phyloP scores from a whole-genome alignment of 1,284 basidiomycete genomes.

The Moesziomyces sp. region DNA sequence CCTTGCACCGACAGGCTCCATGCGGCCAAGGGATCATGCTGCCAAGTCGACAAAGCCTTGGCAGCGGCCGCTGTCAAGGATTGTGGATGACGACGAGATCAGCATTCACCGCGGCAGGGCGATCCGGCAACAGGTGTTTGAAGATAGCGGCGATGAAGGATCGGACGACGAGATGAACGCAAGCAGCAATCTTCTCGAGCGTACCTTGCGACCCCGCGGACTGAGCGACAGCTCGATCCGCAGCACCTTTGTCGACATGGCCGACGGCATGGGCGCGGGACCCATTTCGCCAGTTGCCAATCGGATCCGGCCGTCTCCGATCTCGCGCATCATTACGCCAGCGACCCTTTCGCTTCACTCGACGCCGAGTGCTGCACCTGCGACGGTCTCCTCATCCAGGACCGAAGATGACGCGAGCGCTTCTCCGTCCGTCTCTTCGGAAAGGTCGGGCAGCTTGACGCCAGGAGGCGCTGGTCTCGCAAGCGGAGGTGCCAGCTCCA shows the following conservation, averaged over 20 bases:
- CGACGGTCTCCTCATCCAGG: not conserved
- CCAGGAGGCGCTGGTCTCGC: constrained; percentile 22
- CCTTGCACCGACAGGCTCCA: constrained; percentile 12
- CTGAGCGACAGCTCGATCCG: constrained; percentile 64
- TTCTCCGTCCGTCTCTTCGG: constrained; percentile 37
- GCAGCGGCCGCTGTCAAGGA: constrained; percentile 43
- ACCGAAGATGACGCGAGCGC: constrained; percentile 19
- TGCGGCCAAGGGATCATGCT: constrained; percentile 7
- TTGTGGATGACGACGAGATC: constrained; percentile 62
- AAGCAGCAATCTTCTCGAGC: constrained; percentile 29
- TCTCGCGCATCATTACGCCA: constrained; percentile 61
- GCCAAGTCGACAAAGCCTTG: constrained; percentile 11
- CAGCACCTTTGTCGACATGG: constrained; percentile 60
- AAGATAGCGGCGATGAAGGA: constrained; percentile 39
- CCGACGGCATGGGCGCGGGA: constrained; percentile 14
- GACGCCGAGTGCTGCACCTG: constrained; percentile 20
- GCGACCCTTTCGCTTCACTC: constrained; percentile 54
- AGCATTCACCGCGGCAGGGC: constrained; percentile 52
- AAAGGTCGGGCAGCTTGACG: constrained; percentile 31
- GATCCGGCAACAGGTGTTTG: constrained; percentile 40
- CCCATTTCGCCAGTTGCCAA: constrained; percentile 18
- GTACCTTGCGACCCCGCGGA: constrained; percentile 53
- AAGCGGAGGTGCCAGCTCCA: constrained; percentile 28
- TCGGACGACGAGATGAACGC: constrained; percentile 29
- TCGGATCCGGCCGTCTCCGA: constrained; percentile 35